These are phyloP conservation scores for Phytopythium cucurbitacearum DNA, from an alignment of 352 stramenopile genomes.

Conservation along the genomic window DNA sequence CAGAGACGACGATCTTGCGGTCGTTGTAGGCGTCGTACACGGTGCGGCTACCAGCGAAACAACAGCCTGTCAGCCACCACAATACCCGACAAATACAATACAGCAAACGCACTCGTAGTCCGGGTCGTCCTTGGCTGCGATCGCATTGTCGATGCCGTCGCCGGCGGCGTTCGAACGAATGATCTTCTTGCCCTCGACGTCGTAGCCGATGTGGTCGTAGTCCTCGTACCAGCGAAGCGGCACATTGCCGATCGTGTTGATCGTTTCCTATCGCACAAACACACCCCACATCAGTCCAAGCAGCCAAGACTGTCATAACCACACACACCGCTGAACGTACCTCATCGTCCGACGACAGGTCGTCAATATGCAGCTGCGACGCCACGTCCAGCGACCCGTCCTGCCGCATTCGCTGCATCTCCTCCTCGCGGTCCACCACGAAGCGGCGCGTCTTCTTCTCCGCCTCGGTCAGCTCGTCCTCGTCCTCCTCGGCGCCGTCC, in stretches of 20 bases:
- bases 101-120: conserved; percentile 86
- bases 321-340: conserved; percentile 9
- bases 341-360: conserved; percentile 98
- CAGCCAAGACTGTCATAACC: background rate
- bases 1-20: conserved; percentile 94
- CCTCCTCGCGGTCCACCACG: conserved; percentile 62
- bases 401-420: conserved; percentile 81
- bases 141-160: conserved; percentile 88
- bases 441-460: conserved; percentile 81
- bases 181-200: conserved; percentile 95
- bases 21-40: conserved; percentile 99
- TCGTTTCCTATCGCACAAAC: conserved; percentile 54
- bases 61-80: conserved; percentile 9
- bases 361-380: conserved; percentile 95
- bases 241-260: conserved; percentile 98
- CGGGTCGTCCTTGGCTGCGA: conserved; percentile 85
- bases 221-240: conserved; percentile 99
- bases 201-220: conserved; percentile 99
- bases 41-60: conserved; percentile 58
- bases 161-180: conserved; percentile 86
- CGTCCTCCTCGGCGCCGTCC: conserved; percentile 60
- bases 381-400: conserved; percentile 79
- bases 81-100: background rate
- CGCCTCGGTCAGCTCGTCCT: conserved; percentile 66
- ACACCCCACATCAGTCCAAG: background rate